Conservation (phyloP, 768 basidiomycete species). For the Calvatia gigantea region DNA sequence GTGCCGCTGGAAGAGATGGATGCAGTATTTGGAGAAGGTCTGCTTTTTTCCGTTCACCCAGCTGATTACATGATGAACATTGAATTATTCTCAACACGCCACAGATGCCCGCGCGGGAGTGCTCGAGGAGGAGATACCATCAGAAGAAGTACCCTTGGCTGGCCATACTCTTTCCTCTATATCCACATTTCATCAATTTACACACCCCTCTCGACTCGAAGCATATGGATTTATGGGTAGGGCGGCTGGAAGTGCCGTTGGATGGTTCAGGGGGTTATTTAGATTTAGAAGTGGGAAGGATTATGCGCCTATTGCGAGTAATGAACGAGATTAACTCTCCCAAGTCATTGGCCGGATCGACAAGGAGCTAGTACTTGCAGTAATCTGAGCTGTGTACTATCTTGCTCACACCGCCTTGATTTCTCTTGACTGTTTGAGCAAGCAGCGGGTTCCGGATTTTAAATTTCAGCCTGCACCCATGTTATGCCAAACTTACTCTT, state of each 20-base stretch:
- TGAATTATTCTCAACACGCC: not conserved
- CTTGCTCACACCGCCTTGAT: not conserved
- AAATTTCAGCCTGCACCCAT: not conserved
- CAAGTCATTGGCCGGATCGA: not conserved
- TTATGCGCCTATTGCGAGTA: conserved; percentile 46
- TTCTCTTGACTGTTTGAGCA: not conserved
- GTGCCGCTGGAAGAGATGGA: conserved; percentile 92
- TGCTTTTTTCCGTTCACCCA: conserved; percentile 9
- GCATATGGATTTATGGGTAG: not conserved
- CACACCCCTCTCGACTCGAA: conserved; percentile 6
- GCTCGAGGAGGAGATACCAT: conserved; percentile 60
- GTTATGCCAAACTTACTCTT: not conserved
- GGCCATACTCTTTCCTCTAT: conserved; percentile 1
- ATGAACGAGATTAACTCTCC: conserved; percentile 25
- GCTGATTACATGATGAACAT: not conserved
- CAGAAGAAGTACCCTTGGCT: conserved; percentile 6
- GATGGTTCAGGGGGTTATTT: conserved; percentile 50
- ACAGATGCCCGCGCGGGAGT: conserved; percentile 49
- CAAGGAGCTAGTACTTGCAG: not conserved
- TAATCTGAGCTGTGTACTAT: no score
- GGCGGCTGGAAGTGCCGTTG: not conserved
- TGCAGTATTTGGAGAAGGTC: conserved; percentile 84
- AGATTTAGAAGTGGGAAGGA: conserved; percentile 26
- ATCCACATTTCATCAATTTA: conserved; percentile 29
- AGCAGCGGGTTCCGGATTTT: not conserved